phyloP scores from a whole-genome alignment of 139 green algal species.

The Micractinium sp. region DNA sequence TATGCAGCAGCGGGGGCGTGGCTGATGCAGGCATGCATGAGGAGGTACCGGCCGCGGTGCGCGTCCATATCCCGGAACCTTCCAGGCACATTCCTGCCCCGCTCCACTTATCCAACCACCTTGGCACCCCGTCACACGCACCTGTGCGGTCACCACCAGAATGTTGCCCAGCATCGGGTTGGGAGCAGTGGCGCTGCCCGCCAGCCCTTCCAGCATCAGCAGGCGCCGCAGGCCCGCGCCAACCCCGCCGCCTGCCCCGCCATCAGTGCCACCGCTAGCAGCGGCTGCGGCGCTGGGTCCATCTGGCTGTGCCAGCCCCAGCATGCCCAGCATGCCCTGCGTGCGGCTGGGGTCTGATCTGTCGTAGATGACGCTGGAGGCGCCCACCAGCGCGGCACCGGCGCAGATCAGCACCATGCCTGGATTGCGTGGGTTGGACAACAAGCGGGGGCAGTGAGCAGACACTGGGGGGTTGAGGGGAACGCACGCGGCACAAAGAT shows the following conservation, averaged over 20 bases:
- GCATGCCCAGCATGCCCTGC: neutral
- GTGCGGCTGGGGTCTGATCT: neutral
- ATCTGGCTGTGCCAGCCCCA: neutral
- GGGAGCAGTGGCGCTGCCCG: constrained; percentile 6
- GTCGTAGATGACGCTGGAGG: constrained; percentile 63
- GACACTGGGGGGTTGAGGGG: too few relatives aligned
- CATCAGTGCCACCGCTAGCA: neutral
- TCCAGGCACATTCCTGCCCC: neutral
- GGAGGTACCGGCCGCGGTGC: too few relatives aligned
- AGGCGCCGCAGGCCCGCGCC: neutral
- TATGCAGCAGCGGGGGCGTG: neutral
- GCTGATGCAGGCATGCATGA: neutral
- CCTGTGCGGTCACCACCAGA: constrained; percentile 79
- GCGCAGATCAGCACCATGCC: constrained; percentile 82
- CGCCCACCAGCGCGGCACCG: constrained; percentile 82
- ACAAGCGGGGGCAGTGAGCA: too few relatives aligned
- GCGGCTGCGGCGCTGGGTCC: neutral
- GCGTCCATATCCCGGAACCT: neutral
- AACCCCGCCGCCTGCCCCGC: neutral
- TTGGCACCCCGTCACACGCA: constrained; percentile 44
- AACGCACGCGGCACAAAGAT: too few relatives aligned
- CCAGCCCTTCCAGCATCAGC: constrained; percentile 11
- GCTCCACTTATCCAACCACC: constrained; percentile 44
- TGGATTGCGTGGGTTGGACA: too few relatives aligned
- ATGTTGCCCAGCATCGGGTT: constrained; percentile 79